Evolutionary conservation across 768 basidiomycete genomes (phyloP), one percentile per base, ranked within the genome.

Genomic region (Candolleomyces eurysporus): DNA sequence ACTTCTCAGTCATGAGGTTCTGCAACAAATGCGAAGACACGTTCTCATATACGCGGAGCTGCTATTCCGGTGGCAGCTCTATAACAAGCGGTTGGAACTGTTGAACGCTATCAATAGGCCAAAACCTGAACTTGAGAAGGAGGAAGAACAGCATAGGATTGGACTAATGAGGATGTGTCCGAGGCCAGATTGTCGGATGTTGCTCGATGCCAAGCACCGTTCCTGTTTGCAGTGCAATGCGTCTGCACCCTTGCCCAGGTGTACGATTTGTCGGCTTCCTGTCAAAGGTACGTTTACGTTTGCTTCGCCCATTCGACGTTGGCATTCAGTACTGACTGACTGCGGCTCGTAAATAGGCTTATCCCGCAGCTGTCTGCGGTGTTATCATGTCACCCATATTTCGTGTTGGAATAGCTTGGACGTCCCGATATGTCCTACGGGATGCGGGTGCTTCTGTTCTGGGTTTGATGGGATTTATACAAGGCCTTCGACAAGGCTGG

Each of bases 211-310:
- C 0, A 75, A 78, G 17, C 67, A 69, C 14, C 74, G 68, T 42
- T 64, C 72, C 2, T 90, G 85, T 67, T 66, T 72, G 26, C 68
- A 72, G 31, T 86, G 82, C 62, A 75, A 73, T 58, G 73, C 72
- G 9, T 72, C 75, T n/a, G 78, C 73, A 48, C 75, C 73, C 5
- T 79, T 78, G 69, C 76, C 85, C 2, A 73, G 72, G 6, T 94
- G 92, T 68, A 83, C 89, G 0, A 81, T 93, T 17, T 93, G 92
- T 69, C 81, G 90, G 52, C 80, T 93, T 32, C 88, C 90, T 6
- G 85, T 89, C 60, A 89, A 85, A 80, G 90, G 92, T 85, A 63
- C 10, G 78, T 69, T 4, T 21, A 26, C 26, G 26, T 22, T 0
- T 30, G 40, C 31, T 3, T 19, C 4, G 3, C 9, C 36, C 40